Conservation (phyloP, 192 early-diverging fungal genomes). For the Chytriomyces sp. region DNA sequence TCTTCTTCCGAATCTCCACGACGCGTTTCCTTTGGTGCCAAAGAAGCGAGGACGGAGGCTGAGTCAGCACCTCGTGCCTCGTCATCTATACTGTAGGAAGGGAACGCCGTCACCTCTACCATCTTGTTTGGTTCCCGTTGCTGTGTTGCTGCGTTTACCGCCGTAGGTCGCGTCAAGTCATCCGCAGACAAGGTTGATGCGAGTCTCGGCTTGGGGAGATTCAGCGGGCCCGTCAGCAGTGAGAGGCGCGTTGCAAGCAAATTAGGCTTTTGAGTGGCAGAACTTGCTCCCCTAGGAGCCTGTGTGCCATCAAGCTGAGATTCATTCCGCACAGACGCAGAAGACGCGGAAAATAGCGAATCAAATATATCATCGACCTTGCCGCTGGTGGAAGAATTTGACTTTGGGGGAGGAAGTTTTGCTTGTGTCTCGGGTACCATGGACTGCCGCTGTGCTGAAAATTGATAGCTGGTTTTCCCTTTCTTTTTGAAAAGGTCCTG, state of each 20-base stretch:
- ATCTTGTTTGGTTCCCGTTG: background rate
- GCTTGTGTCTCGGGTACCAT: background rate
- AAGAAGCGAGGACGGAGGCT: background rate
- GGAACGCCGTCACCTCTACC: background rate
- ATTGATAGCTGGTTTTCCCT: background rate
- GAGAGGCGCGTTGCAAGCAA: background rate
- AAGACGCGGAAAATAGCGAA: background rate
- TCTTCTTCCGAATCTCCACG: background rate
- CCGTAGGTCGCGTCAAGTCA: too few relatives aligned
- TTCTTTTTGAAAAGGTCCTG: background rate
- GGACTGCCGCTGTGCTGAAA: background rate
- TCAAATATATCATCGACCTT: background rate
- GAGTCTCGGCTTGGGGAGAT: background rate
- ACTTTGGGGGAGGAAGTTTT: background rate
- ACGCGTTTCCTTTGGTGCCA: background rate
- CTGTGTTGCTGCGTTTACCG: background rate
- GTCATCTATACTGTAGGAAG: background rate
- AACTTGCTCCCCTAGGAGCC: background rate
- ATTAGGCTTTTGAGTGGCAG: background rate
- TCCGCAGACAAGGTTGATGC: too few relatives aligned
- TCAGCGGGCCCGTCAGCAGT: background rate
- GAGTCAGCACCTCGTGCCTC: too few relatives aligned
- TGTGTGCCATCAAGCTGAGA: background rate
- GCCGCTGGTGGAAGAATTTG: background rate
- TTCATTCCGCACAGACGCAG: background rate